Evolutionary conservation across 805 yeast species (phyloP).

Genomic region (Starmera dryadoides): DNA sequence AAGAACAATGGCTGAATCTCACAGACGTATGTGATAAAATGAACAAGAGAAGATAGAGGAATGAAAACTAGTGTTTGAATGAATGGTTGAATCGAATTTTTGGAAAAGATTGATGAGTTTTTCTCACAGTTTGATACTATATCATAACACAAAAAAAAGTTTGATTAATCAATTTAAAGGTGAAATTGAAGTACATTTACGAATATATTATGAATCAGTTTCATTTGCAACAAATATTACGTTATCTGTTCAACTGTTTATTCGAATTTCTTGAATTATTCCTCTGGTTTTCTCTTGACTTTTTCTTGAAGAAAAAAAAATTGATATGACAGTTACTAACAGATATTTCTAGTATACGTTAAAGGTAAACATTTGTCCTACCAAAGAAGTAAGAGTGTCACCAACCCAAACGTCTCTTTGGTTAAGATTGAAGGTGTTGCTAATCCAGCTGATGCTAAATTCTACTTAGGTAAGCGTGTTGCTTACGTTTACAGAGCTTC

Average conservation of each 20-base stretch:
- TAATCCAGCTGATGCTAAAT: conserved; percentile 89
- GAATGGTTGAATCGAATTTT: not conserved
- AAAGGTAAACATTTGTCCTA: conserved; percentile 99
- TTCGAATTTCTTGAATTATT: too few relatives aligned
- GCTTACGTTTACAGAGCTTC: conserved; percentile 99
- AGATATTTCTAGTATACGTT: conserved; percentile 76
- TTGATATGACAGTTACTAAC: too few relatives aligned
- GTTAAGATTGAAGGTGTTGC: conserved; percentile 96
- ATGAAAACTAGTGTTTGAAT: not conserved
- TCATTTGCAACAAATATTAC: too few relatives aligned
- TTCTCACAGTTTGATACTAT: too few relatives aligned
- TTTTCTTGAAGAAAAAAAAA: too few relatives aligned
- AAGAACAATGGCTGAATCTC: conserved; percentile 82
- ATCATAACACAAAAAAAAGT: too few relatives aligned
- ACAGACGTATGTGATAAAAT: conserved; percentile 75
- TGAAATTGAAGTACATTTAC: too few relatives aligned
- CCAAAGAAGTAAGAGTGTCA: conserved; percentile 98
- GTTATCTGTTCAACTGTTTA: too few relatives aligned
- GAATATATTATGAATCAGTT: too few relatives aligned
- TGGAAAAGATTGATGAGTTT: not conserved
- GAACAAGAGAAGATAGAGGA: conserved; percentile 1
- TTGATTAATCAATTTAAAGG: too few relatives aligned
- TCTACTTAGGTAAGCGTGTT: conserved; percentile 99
- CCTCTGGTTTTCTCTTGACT: too few relatives aligned
- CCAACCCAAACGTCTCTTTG: conserved; percentile 97